Evolutionary conservation across 805 yeast species (phyloP).

Genomic region (Suhomyces xylopsoci): DNA sequence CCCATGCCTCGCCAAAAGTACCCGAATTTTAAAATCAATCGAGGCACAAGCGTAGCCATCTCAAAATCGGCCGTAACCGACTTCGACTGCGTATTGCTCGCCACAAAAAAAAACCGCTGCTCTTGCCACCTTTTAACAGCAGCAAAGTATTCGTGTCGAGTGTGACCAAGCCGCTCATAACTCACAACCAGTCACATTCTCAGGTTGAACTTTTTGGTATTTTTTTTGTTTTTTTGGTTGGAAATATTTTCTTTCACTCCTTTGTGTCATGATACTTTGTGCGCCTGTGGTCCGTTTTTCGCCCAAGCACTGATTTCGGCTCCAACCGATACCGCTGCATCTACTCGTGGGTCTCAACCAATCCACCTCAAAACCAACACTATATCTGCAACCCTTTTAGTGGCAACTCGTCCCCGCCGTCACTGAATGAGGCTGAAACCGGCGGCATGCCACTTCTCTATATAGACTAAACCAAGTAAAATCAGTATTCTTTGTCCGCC

Average conservation of each 20-base stretch:
- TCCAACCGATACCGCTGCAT: background rate
- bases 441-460: background rate
- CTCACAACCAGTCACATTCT: background rate
- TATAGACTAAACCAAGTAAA: background rate
- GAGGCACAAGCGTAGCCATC: background rate
- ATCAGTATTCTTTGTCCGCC: background rate
- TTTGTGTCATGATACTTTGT: background rate
- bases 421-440: background rate
- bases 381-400: background rate
- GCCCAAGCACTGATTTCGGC: background rate
- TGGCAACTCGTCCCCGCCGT: background rate
- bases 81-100: background rate
- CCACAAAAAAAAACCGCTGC: background rate
- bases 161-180: background rate
- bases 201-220: background rate
- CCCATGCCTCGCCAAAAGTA: background rate
- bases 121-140: background rate
- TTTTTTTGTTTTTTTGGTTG: background rate
- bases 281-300: background rate
- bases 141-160: background rate
- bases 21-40: background rate
- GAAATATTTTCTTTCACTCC: background rate
- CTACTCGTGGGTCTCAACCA: background rate
- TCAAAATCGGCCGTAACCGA: background rate
- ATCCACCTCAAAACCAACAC: background rate